Evolutionary conservation across 2,329 filamentous ascomycete genomes (phyloP).

Genomic region (Plenodomus lindquistii): DNA sequence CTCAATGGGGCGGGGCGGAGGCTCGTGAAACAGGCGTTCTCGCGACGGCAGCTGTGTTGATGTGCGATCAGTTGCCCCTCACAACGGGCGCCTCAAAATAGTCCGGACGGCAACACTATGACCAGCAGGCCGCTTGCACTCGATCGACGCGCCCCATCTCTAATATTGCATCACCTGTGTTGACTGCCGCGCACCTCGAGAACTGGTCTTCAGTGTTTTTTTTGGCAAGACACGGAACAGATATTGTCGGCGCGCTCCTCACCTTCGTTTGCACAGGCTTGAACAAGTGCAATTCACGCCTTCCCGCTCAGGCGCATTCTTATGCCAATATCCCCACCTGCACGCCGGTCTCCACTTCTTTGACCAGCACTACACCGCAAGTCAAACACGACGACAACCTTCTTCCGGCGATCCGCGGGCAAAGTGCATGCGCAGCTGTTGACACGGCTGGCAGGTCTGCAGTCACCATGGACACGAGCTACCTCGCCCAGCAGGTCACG

Average conservation of each 20-base stretch:
- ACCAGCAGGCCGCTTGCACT: slow-evolving; percentile 25
- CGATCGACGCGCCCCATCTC: slow-evolving; percentile 18
- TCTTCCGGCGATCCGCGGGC: slow-evolving; percentile 2
- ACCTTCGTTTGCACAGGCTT: slow-evolving; percentile 12
- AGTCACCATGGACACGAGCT: slow-evolving; percentile 79
- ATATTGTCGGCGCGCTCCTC: slow-evolving; percentile 3
- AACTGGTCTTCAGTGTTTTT: slow-evolving; percentile 1
- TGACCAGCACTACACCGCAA: neutral
- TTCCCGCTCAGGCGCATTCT: slow-evolving; percentile 5
- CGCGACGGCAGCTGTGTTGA: slow-evolving; percentile 19
- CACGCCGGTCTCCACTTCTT: neutral
- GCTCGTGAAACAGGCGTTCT: slow-evolving; percentile 26
- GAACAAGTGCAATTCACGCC: slow-evolving; percentile 3
- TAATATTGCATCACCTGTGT: slow-evolving; percentile 33
- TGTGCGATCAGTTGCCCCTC: slow-evolving; percentile 22
- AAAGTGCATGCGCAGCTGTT: slow-evolving; percentile 41
- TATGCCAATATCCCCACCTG: slow-evolving; percentile 13
- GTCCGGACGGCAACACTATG: slow-evolving; percentile 16
- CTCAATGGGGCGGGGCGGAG: slow-evolving; percentile 36
- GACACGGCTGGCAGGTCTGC: slow-evolving; percentile 38
- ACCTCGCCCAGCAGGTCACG: slow-evolving; percentile 92
- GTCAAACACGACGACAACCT: neutral
- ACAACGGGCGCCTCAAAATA: slow-evolving; percentile 27
- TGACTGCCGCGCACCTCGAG: slow-evolving; percentile 7
- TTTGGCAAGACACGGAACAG: neutral